Percentiles rank a stretch among this genome's conserved stretches.
phyloP scores from a whole-genome alignment of 78 protist genomes.

The Cavenderia fasciculata region DNA sequence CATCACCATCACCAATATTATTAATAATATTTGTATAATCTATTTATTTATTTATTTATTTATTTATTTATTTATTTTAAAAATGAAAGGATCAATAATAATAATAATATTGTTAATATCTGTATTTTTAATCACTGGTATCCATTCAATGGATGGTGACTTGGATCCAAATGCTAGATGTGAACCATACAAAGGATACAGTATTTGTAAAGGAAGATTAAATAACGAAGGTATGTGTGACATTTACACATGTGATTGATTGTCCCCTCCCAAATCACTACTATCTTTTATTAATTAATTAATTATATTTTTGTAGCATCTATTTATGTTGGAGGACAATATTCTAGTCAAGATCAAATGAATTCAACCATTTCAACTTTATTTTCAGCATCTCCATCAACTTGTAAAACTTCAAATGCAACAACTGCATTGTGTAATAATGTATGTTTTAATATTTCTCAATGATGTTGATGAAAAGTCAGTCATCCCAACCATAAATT shows the following conservation, averaged over 20 bases:
- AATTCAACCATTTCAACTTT: background rate
- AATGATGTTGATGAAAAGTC: background rate
- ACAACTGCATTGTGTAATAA: background rate
- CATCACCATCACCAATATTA: background rate
- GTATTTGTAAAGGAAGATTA: constrained; percentile 10
- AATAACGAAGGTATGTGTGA: constrained; percentile 15
- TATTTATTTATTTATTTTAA: constrained; percentile 1
- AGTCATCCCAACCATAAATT: background rate
- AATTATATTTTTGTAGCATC: background rate
- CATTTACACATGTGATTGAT: too few species aligned
- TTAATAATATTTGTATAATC: background rate
- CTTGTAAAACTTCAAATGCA: background rate
- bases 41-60: background rate
- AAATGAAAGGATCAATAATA: background rate
- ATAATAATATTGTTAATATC: too few species aligned
- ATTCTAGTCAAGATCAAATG: background rate
- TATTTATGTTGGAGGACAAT: too few species aligned
- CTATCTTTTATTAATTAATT: background rate
- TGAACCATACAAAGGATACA: constrained; percentile 4
- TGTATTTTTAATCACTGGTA: too few species aligned
- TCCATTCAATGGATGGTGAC: too few species aligned
- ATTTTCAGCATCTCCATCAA: constrained; percentile 40
- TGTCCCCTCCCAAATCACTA: too few species aligned
- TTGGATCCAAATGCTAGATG: constrained; percentile 18
- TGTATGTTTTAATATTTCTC: background rate